Percentiles rank a stretch among this genome's conserved stretches.
phyloP scores from a whole-genome alignment of 1,284 basidiomycete species.

The Ustilago shanxiensis region DNA sequence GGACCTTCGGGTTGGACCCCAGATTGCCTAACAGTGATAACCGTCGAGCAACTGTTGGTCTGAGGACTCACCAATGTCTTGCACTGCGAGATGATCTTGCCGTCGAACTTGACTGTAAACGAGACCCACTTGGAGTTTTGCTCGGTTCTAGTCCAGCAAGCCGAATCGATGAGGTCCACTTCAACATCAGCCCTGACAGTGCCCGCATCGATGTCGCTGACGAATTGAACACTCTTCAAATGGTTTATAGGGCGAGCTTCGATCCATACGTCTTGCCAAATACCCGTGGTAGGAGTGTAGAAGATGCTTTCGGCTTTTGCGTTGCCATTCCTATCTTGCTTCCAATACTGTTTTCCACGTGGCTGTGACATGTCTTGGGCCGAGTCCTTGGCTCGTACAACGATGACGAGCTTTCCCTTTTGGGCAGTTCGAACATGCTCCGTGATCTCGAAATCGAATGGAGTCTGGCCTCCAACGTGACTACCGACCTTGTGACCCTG shows the following conservation, averaged over 20 bases:
- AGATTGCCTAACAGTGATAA: constrained; percentile 27
- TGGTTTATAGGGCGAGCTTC: constrained; percentile 33
- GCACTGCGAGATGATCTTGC: constrained; percentile 6
- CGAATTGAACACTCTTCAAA: constrained; percentile 25
- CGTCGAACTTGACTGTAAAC: constrained; percentile 15
- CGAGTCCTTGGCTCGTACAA: constrained; percentile 35
- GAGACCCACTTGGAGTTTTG: constrained; percentile 6
- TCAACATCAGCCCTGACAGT: constrained; percentile 42
- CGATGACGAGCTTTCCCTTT: constrained; percentile 15
- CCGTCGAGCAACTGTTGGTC: constrained; percentile 22
- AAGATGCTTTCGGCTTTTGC: constrained; percentile 50
- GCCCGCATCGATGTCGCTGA: constrained; percentile 47
- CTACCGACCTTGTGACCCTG: constrained; percentile 26
- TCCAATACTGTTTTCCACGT: constrained; percentile 58
- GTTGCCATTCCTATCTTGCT: constrained; percentile 17
- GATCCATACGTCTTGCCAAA: constrained; percentile 52
- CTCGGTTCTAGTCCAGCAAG: neutral
- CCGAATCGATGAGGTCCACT: constrained; percentile 7
- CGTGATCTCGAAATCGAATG: constrained; percentile 50
- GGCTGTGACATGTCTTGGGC: constrained; percentile 49
- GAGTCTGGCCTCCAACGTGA: constrained; percentile 32
- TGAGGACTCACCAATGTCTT: constrained; percentile 16
- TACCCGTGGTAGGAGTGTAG: constrained; percentile 54
- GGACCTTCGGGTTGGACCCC: constrained; percentile 24
- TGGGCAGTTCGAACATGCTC: constrained; percentile 2